These are phyloP conservation scores for Samsoniella hepiali DNA, from an alignment of 2,329 filamentous ascomycete genomes.

Conservation along the genomic window DNA sequence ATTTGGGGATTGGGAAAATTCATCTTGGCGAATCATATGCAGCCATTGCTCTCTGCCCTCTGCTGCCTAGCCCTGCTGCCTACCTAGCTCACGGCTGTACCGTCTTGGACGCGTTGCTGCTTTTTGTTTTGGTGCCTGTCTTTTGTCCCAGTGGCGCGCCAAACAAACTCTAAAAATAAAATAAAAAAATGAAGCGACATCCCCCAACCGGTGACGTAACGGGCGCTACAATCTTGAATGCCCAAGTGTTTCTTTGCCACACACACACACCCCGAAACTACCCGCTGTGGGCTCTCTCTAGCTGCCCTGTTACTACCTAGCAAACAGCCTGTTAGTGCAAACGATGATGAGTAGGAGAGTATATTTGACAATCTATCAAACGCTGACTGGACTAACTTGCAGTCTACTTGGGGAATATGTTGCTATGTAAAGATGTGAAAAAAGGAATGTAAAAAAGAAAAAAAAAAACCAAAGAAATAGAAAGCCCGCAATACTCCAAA, in stretches of 20 bases:
- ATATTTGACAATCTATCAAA: constrained; percentile 4
- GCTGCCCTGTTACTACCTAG: neutral
- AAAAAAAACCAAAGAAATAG: neutral
- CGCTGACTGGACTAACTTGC: neutral
- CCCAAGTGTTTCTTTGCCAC: neutral
- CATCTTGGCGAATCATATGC: neutral
- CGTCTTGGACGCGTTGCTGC: neutral
- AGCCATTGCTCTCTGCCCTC: neutral
- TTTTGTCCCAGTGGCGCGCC: too few relatives aligned
- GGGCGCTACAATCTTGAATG: neutral
- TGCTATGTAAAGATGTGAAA: neutral
- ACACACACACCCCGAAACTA: neutral
- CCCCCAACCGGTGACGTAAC: neutral
- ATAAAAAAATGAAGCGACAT: neutral
- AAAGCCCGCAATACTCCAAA: constrained; percentile 4
- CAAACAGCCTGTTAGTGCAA: neutral
- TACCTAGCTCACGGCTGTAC: neutral
- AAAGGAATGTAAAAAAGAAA: neutral
- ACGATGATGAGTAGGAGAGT: neutral
- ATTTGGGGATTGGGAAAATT: neutral
- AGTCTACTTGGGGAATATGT: neutral
- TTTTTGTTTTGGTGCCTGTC: neutral
- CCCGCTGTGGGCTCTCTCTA: neutral
- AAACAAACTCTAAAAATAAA: neutral
- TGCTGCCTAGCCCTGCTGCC: constrained; percentile 2